A percentile compares a stretch with the other conserved stretches of the same genome.
phyloP scores from a whole-genome alignment of 352 stramenopile species.

The Aphanomyces euteiches region DNA sequence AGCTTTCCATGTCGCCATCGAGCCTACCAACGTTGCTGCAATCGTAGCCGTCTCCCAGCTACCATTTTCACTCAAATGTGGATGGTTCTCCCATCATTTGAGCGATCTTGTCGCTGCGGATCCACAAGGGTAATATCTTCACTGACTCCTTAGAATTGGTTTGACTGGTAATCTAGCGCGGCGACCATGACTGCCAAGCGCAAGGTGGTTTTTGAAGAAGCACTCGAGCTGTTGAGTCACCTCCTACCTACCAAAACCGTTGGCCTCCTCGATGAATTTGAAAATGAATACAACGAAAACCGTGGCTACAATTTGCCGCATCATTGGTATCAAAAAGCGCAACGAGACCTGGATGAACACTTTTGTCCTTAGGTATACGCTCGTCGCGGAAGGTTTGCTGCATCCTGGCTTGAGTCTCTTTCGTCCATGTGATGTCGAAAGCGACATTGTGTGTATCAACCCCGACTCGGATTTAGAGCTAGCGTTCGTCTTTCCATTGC shows the following conservation, averaged over 20 bases:
- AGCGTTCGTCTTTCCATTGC: not conserved
- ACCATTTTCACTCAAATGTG: not conserved
- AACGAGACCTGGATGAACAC: slow-evolving; percentile 47
- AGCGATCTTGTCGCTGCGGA: not conserved
- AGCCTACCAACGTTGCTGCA: not conserved
- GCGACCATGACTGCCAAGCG: slow-evolving; percentile 74
- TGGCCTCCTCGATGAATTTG: slow-evolving; percentile 83
- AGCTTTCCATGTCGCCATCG: not conserved
- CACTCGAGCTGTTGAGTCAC: slow-evolving; percentile 72
- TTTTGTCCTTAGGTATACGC: slow-evolving; percentile 36
- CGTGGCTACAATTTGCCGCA: slow-evolving; percentile 69
- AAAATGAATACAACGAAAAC: slow-evolving; percentile 74
- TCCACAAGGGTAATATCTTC: not conserved
- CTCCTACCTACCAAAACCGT: slow-evolving; percentile 68
- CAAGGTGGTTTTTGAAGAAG: slow-evolving; percentile 72
- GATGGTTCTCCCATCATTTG: not conserved
- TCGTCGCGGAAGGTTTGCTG: slow-evolving; percentile 60
- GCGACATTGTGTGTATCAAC: slow-evolving; percentile 77
- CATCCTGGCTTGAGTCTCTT: slow-evolving; percentile 32
- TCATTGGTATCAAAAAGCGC: slow-evolving; percentile 75
- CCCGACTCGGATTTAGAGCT: slow-evolving; percentile 47
- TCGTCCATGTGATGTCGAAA: slow-evolving; percentile 55
- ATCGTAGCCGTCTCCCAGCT: not conserved
- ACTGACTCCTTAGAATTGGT: not conserved
- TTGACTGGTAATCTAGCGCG: slow-evolving; percentile 32